Base-by-base conservation (phyloP, 352 stramenopile species). In the Thraustotheca clavata region DNA sequence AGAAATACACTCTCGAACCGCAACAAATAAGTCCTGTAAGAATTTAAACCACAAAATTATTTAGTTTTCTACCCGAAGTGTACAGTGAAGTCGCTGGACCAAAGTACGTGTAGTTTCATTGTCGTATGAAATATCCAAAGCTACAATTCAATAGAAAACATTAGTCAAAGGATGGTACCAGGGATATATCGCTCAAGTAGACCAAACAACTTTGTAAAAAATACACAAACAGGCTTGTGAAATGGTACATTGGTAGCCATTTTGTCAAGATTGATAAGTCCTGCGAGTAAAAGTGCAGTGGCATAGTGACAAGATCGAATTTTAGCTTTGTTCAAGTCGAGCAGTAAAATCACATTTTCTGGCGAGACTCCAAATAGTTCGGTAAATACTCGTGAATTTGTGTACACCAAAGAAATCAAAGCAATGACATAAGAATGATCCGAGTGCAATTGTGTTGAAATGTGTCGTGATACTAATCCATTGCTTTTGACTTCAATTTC, bases 231-330 rank as follows among this genome's bases (percentile, higher is more conserved):
- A 5, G 11, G 7, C 1, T 46, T 7, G 29, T 65, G 57, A 27
- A 55, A 65, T 27, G 29, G 38, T 3, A 65, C 57, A 29, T 7
- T 33, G 3, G 18, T 8, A 3, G 57, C 41, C 12, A 20, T 24
- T 27, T 31, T 46, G 1, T 68, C 36, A 20, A 84, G 54, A 0
- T 67, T 50, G 14, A 71, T 54, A 7, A 88, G 69, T 0, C 66
- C 80, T 0, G 79, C 48, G 12, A 87, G 27, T 1, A 89, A 38
- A 22, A 91, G 69, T 8, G 72, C 70, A 16, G 89, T 33, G 34
- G 85, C 79, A 5, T 70, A 70, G 48, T 86, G 84, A 0, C 75
- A 72, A 0, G 74, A 68, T 0, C 76, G 50, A 18, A 74, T 57
- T 12, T 50, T 49, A 1, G 32, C 57, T 36, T 73, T 76, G 9